phyloP scores from a whole-genome alignment of 2,329 filamentous ascomycete species.

The Chaetomiaceae sp. region DNA sequence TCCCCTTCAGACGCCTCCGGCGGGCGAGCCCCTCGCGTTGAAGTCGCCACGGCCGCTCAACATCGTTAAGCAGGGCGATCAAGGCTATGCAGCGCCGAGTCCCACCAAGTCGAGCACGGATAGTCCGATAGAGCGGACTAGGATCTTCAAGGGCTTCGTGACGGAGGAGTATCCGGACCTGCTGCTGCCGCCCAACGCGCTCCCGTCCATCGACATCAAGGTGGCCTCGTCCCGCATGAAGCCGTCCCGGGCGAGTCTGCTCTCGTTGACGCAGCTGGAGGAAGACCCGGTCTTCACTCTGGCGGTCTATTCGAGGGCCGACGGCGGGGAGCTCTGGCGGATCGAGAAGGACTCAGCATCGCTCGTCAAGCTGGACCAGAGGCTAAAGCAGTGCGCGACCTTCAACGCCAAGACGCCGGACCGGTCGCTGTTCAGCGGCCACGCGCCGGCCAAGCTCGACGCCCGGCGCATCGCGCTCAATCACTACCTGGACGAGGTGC shows the following conservation, averaged over 20 bases:
- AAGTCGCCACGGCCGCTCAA: conserved; percentile 38
- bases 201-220: conserved; percentile 77
- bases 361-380: conserved; percentile 73
- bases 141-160: conserved; percentile 69
- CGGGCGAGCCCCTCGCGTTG: conserved; percentile 32
- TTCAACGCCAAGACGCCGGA: conserved; percentile 78
- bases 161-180: conserved; percentile 84
- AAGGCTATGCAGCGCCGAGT: conserved; percentile 23
- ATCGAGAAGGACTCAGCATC: conserved; percentile 87
- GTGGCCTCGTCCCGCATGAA: conserved; percentile 94
- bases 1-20: conserved; percentile 55
- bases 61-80: conserved; percentile 32
- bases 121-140: conserved; percentile 39
- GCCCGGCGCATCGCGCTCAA: conserved; percentile 75
- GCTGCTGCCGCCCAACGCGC: conserved; percentile 77
- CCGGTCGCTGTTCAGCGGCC: conserved; percentile 77
- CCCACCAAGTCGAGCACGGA: conserved; percentile 31
- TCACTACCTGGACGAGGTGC: conserved; percentile 74
- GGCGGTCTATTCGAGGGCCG: conserved; percentile 71
- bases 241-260: conserved; percentile 78
- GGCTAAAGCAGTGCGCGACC: conserved; percentile 65
- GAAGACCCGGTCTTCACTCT: conserved; percentile 93
- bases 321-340: conserved; percentile 78
- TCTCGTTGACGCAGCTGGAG: conserved; percentile 72
- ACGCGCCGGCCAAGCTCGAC: conserved; percentile 90